Base-by-base conservation (phyloP, 2,329 filamentous ascomycete species). In the Xylariaceae sp. region DNA sequence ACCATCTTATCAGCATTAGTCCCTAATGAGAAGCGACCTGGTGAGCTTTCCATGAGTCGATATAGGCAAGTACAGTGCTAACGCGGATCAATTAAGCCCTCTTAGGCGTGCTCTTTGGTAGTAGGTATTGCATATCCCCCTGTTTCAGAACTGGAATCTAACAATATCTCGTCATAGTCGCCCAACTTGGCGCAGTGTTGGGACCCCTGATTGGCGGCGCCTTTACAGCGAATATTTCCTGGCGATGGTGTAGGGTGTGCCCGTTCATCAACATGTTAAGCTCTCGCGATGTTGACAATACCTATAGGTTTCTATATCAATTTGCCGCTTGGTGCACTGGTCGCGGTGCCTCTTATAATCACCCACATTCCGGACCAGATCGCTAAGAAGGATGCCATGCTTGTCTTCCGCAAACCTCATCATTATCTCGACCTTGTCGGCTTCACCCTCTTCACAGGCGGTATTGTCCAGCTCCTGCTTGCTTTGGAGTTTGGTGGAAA, bases 401-500 rank as follows among this genome's bases (percentile, higher is more conserved):
- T 11, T 4, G 26, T 57, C 19, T n/a, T 61, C 7, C 16, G 46
- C 1, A 29, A 44, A n/a, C 21, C 64, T 4, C 62, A 63, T 36
- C 45, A 55, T 19, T 23, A 67, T 33, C 29, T 67, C 2, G 63
- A 67, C 29, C 28, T 65, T 0, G 1, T 62, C 6, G 63, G 65
- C 3, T 63, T 65, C 23, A 44, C 45, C 26, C 50, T 67, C 6
- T 62, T 76, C 8, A 67, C 74, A 53, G 36, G 60, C 66, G n/a
- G 60, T 68, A 3, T 67, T 69, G 2, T 73, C 61, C 12, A 63
- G 71, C 33, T 72, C 5, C 57, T 73, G 4, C 66, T 73, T 9
- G 70, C 71, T 9, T 54, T 73, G 0, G 66, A 73, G 53, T 72
- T 61, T 56, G 71, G 71, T 9, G 72, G 70, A 3, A 61, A 59